Base-by-base conservation (phyloP, 306 rosid species). In the Glycine latifolia region DNA sequence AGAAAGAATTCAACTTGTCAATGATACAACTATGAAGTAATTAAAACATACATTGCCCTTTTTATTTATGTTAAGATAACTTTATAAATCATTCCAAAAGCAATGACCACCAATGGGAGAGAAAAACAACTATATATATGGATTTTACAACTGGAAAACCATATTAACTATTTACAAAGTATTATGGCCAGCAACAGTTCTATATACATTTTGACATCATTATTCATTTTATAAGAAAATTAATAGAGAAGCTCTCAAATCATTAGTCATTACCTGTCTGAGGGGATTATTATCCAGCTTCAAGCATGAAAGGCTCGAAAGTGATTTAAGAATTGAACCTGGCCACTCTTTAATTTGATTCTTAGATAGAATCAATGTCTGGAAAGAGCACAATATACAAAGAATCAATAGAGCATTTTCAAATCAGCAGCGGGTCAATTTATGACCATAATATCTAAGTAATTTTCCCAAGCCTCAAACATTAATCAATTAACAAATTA, bases 321-420 rank as follows among this genome's bases (percentile, higher is more conserved):
- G 92, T 14, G 91, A 80, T 84, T 79, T 88, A 65, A 95, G 86
- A 80, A 95, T 79, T 86, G 92, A 87, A 81, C 92, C 86, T 46
- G 97, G 97, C 97, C 99, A 95, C 56, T 93, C 97, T 82, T 85
- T 82, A 79, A 95, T 85, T 89, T 86, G 91, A 90, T 95, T 95
- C 89, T 90, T 88, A 47, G 99, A 93, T 74, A 92, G 86, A 83
- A 91, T 78, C 83, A 95, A 73, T 10, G 89, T 85, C 99, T 95
- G 97, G 82, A 88, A 84, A 81, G 75, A 55, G 72, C 13, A 87
- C 84, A 79, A 76, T 47, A 71, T 49, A 41, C 54, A 76, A 39
- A 81, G 71, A 80, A 65, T 85, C 58, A 76, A 67, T 15, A 68
- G 15, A 82, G 66, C 4, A 74, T 58, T 74, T 77, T 81, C 62